These are phyloP conservation scores for Vickermania spadyakhi DNA, from an alignment of 208 protist genomes.

Conservation along the genomic window DNA sequence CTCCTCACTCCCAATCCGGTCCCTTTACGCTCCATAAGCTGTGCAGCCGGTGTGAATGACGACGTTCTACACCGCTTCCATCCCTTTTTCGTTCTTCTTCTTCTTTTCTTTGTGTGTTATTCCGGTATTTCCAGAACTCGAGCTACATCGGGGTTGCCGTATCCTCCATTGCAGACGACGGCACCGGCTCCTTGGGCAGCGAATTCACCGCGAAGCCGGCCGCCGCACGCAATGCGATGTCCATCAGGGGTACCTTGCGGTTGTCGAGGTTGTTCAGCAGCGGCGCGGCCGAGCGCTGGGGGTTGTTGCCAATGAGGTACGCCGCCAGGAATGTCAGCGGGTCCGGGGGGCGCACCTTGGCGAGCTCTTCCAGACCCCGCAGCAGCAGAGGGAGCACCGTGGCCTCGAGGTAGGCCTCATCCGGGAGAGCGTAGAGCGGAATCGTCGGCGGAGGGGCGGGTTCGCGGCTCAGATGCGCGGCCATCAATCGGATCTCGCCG, in stretches of 20 bases:
- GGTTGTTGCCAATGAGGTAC: slow-evolving; percentile 79
- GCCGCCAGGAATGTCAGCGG: slow-evolving; percentile 75
- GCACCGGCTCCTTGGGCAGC: not conserved
- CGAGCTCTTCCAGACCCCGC: slow-evolving; percentile 69
- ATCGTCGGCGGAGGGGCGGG: slow-evolving; percentile 11
- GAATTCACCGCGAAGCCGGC: not conserved
- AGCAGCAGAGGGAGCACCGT: slow-evolving; percentile 72
- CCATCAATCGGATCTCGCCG: slow-evolving; percentile 4
- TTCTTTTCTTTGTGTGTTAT: too few relatives aligned
- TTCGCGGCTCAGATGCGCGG: slow-evolving; percentile 9
- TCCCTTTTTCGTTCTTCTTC: too few relatives aligned
- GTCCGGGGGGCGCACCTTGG: slow-evolving; percentile 45
- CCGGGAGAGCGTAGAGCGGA: slow-evolving; percentile 61
- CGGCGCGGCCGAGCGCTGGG: slow-evolving; percentile 30
- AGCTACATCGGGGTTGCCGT: too few relatives aligned
- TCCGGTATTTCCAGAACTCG: too few relatives aligned
- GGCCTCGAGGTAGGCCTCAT: slow-evolving; percentile 65
- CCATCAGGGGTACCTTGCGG: slow-evolving; percentile 23
- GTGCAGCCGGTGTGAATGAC: too few relatives aligned
- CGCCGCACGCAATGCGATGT: slow-evolving; percentile 20
- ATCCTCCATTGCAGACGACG: not conserved
- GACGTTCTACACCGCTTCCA: too few relatives aligned
- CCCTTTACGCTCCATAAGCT: too few relatives aligned
- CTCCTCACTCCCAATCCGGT: too few relatives aligned
- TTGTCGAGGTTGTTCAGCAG: slow-evolving; percentile 15